phyloP scores from a whole-genome alignment of 257 asterid genomes.

The Solanum sejunctum region DNA sequence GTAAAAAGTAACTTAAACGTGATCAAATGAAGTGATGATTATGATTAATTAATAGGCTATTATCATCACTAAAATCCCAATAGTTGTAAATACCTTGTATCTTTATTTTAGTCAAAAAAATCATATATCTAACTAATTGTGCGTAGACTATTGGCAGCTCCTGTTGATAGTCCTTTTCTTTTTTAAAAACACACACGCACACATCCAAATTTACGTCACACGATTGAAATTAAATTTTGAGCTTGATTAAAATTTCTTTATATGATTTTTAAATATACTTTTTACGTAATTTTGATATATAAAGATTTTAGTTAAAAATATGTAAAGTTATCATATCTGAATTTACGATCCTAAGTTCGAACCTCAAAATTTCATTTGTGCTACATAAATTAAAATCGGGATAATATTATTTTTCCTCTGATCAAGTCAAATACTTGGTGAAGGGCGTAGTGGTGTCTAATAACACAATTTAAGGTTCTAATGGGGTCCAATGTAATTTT shows the following conservation, averaged over 20 bases:
- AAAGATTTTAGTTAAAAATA: rapidly evolving
- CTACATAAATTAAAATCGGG: background rate
- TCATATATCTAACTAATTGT: background rate
- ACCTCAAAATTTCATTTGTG: background rate
- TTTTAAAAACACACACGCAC: background rate
- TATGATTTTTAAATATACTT: background rate
- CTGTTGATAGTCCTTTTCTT: background rate
- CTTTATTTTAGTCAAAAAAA: background rate
- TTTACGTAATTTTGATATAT: background rate
- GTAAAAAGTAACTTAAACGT: background rate
- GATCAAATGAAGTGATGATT: background rate
- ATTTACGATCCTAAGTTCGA: background rate
- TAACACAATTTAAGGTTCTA: background rate
- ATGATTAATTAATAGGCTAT: background rate
- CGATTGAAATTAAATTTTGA: background rate
- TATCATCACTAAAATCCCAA: background rate
- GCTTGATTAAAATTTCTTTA: background rate
- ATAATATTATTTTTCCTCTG: background rate
- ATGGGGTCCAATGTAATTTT: background rate
- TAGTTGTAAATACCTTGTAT: background rate
- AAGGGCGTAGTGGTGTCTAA: background rate
- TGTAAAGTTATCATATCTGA: background rate
- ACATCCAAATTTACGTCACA: background rate
- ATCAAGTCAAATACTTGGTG: background rate
- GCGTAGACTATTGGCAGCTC: background rate